These are phyloP conservation scores for Leishmania tropica DNA, from an alignment of 208 protist species.

Conservation along the genomic window DNA sequence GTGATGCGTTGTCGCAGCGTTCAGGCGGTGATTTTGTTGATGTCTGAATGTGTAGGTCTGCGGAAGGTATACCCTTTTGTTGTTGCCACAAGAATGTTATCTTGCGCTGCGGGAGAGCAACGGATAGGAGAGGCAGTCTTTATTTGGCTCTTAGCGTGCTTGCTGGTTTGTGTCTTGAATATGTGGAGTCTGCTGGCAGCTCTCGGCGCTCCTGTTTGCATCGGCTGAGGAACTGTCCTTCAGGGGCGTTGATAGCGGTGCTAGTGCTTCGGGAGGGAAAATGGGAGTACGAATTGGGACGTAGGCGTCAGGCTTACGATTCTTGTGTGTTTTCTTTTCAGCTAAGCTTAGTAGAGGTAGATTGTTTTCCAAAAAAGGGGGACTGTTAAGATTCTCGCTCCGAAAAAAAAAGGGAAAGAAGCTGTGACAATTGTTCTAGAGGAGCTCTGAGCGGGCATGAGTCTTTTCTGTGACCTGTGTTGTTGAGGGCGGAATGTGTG, in stretches of 20 bases:
- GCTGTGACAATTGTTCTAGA: neutral
- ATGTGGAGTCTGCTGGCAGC: too few species aligned
- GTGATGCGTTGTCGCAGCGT: neutral
- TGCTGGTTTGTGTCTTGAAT: too few species aligned
- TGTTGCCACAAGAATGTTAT: rapidly evolving
- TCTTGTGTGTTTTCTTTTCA: neutral
- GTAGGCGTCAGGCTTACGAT: neutral
- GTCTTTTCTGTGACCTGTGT: neutral
- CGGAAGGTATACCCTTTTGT: neutral
- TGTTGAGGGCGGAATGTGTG: too few species aligned
- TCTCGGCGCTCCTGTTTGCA: too few species aligned
- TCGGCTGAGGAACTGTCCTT: too few species aligned
- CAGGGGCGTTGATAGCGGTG: neutral
- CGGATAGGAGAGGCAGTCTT: too few species aligned
- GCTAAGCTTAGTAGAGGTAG: too few species aligned
- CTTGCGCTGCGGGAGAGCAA: too few species aligned
- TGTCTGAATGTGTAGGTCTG: neutral
- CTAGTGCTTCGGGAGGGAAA: neutral
- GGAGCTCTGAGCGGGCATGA: neutral
- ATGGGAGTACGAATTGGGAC: neutral
- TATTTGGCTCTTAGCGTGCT: neutral
- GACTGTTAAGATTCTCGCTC: too few species aligned
- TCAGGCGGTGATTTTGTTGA: neutral
- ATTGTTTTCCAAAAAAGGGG: too few species aligned
- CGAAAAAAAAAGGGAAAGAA: neutral